Conservation (phyloP, 2,329 filamentous ascomycete genomes). For the Cercospora sp. region DNA sequence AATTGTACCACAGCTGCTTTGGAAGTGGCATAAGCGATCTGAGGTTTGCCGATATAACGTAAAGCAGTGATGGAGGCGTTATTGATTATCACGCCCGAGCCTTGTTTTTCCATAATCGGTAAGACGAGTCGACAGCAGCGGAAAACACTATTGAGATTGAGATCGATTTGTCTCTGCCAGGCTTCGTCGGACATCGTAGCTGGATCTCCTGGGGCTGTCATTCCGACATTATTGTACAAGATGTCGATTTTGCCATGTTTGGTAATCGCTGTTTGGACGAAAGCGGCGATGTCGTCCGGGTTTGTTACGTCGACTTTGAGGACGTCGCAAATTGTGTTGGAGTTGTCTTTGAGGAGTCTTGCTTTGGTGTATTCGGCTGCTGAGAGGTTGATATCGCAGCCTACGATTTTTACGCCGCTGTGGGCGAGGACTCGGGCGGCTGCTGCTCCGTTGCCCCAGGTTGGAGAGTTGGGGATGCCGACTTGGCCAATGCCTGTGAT, state of each 20-base stretch:
- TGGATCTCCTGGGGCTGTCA: slow-evolving; percentile 47
- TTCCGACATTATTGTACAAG: slow-evolving; percentile 54
- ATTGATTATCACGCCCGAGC: slow-evolving; percentile 44
- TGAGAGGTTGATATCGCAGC: slow-evolving; percentile 32
- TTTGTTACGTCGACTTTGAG: slow-evolving; percentile 49
- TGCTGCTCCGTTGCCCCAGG: slow-evolving; percentile 56
- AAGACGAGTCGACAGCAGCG: slow-evolving; percentile 54
- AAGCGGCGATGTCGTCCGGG: slow-evolving; percentile 51
- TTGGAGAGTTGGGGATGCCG: slow-evolving; percentile 37
- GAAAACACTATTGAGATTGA: slow-evolving; percentile 60
- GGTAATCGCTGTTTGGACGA: slow-evolving; percentile 41
- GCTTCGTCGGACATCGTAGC: slow-evolving; percentile 50
- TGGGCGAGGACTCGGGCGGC: slow-evolving; percentile 51
- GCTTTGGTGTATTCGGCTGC: slow-evolving; percentile 35
- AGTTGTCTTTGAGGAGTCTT: slow-evolving; percentile 41
- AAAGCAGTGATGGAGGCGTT: slow-evolving; percentile 57
- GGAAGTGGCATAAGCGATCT: slow-evolving; percentile 53
- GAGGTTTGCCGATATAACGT: slow-evolving; percentile 53
- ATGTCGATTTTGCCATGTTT: slow-evolving; percentile 53
- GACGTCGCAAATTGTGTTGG: slow-evolving; percentile 43
- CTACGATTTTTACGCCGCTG: slow-evolving; percentile 54
- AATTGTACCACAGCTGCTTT: slow-evolving; percentile 36
- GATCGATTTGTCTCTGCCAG: slow-evolving; percentile 56
- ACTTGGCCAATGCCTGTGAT: slow-evolving; percentile 51
- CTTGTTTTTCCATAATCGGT: slow-evolving; percentile 56